A percentile compares a stretch with the other conserved stretches of the same genome.
phyloP scores from a whole-genome alignment of 1,284 basidiomycete species.

The Sanghuangporus baumii region DNA sequence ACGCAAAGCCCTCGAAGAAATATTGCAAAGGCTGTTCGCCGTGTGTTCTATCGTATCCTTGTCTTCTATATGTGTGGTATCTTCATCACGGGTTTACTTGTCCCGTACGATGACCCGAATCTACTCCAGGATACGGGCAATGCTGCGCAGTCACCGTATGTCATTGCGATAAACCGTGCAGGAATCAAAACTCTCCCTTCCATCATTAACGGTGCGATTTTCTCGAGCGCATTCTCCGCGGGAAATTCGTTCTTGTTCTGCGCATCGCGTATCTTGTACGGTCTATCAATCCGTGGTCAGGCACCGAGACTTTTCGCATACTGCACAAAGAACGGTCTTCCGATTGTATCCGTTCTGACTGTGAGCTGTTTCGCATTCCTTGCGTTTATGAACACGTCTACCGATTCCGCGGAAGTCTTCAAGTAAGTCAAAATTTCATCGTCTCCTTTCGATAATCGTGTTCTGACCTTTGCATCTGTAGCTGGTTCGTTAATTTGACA shows the following conservation, averaged over 20 bases:
- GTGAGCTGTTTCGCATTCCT: slow-evolving; percentile 40
- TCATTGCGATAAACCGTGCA: slow-evolving; percentile 75
- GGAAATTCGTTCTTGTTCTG: slow-evolving; percentile 80
- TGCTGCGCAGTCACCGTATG: slow-evolving; percentile 70
- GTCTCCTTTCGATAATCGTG: slow-evolving; percentile 11
- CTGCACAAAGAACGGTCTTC: slow-evolving; percentile 73
- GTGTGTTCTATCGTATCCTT: slow-evolving; percentile 76
- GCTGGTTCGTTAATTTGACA: slow-evolving; percentile 54
- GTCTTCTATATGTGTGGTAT: slow-evolving; percentile 76
- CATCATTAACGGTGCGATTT: slow-evolving; percentile 64
- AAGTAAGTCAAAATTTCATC: slow-evolving; percentile 23
- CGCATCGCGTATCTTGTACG: slow-evolving; percentile 79
- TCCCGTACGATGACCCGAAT: slow-evolving; percentile 61
- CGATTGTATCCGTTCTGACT: slow-evolving; percentile 40
- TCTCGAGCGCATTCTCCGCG: slow-evolving; percentile 78
- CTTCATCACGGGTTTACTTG: slow-evolving; percentile 74
- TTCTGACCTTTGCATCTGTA: slow-evolving; percentile 30
- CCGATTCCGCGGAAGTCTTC: slow-evolving; percentile 33
- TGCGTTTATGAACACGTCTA: slow-evolving; percentile 43
- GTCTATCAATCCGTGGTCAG: slow-evolving; percentile 72
- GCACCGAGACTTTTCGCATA: slow-evolving; percentile 56
- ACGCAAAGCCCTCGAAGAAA: slow-evolving; percentile 72
- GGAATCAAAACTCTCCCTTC: slow-evolving; percentile 70
- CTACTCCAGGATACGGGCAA: slow-evolving; percentile 51
- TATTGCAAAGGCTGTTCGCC: slow-evolving; percentile 73